Conservation (phyloP, 2,329 filamentous ascomycete species). For the Sporothrix phasma region DNA sequence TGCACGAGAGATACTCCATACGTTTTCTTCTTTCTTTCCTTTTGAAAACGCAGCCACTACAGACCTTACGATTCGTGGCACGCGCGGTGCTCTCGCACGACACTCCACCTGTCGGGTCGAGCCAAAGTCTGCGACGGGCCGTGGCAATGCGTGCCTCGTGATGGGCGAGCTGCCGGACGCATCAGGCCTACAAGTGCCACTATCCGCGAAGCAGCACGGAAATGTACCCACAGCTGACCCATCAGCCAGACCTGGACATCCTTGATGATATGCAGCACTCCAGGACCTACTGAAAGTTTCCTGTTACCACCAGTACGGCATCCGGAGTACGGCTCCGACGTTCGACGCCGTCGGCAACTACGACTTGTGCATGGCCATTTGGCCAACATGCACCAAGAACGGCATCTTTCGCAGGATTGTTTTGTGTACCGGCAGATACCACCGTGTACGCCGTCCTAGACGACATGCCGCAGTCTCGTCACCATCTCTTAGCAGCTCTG, state of each 20-base stretch:
- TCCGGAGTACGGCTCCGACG: slow-evolving; percentile 31
- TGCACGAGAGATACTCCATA: too few species aligned
- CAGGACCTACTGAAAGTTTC: slow-evolving; percentile 47
- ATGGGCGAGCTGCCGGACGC: slow-evolving; percentile 48
- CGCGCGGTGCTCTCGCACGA: slow-evolving; percentile 59
- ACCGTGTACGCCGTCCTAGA: slow-evolving; percentile 55
- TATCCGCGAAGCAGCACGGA: too few species aligned
- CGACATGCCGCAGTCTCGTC: slow-evolving; percentile 58
- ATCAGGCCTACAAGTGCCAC: too few species aligned
- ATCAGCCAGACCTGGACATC: slow-evolving; percentile 61
- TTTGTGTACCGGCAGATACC: slow-evolving; percentile 56
- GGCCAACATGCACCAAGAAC: slow-evolving; percentile 56
- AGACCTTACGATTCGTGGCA: slow-evolving; percentile 44
- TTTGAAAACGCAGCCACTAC: too few species aligned
- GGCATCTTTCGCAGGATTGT: slow-evolving; percentile 77
- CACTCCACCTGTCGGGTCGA: slow-evolving; percentile 38
- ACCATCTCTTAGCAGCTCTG: slow-evolving; percentile 68
- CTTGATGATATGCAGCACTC: slow-evolving; percentile 39
- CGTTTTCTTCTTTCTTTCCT: background rate
- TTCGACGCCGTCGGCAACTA: too few species aligned
- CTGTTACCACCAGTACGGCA: slow-evolving; percentile 38
- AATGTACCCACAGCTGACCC: too few species aligned
- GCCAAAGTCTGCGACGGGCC: slow-evolving; percentile 65
- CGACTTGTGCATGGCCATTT: too few species aligned
- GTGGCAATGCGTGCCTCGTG: slow-evolving; percentile 59